phyloP scores from a whole-genome alignment of 2,329 filamentous ascomycete genomes.

The Pezizomycotina sp. region DNA sequence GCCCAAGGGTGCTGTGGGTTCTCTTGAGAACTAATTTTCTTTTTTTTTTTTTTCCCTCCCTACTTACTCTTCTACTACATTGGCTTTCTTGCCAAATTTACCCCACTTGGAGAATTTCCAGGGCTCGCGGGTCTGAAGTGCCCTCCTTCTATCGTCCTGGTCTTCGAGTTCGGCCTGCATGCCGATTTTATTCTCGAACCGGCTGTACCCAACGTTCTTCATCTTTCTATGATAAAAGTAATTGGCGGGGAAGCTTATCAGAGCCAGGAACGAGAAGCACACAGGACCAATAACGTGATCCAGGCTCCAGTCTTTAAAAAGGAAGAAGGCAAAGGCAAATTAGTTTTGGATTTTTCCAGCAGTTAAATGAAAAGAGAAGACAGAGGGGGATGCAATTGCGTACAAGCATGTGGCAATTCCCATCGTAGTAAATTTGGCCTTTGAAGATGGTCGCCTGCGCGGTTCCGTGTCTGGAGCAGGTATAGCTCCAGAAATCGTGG shows the following conservation, averaged over 20 bases:
- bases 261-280: conserved; percentile 12
- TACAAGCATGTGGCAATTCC: conserved; percentile 18
- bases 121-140: conserved; percentile 9
- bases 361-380: too few relatives aligned
- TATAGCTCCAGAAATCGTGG: conserved; percentile 19
- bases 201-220: conserved; percentile 18
- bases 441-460: conserved; percentile 19
- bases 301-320: conserved; percentile 16
- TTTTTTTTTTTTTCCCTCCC: too few relatives aligned
- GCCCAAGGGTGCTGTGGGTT: too few relatives aligned
- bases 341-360: too few relatives aligned
- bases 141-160: conserved; percentile 1
- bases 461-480: conserved; percentile 13
- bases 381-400: not conserved
- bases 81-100: conserved; percentile 2
- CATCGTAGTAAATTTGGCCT: conserved; percentile 17
- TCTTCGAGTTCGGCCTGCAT: conserved; percentile 10
- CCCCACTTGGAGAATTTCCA: conserved; percentile 18
- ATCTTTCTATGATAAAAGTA: conserved; percentile 16
- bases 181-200: conserved; percentile 14
- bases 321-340: too few relatives aligned
- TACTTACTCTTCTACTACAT: too few relatives aligned
- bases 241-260: conserved; percentile 18
- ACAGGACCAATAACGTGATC: conserved; percentile 14
- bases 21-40: too few relatives aligned